Base-by-base conservation (phyloP, 2,329 filamentous ascomycete species). In the Xenoacremonium recifei region DNA sequence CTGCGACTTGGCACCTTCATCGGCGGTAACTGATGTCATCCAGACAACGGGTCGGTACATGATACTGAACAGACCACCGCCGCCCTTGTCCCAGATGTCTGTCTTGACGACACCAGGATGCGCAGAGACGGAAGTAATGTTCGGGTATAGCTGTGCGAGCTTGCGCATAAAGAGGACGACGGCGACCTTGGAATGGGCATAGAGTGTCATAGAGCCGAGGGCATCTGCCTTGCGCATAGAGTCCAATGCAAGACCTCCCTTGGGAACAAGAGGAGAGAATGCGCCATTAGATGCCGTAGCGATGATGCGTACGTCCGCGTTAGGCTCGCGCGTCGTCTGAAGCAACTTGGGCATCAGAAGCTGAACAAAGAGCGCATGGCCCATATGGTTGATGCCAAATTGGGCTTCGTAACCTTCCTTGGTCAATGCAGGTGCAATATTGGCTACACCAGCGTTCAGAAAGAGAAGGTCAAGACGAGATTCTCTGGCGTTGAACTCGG, bases 321-420 rank as follows among this genome's bases (percentile, higher is more conserved):
- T 17, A 5, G 42, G 42, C 13, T 34, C 17, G 11, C 15, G 10
- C 7, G 37, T 20, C 6, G 37, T 40, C 10, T 6, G 13, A 13
- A 40, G 37, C 11, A 40, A 15, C 11, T 5, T 21, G 4, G 37
- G 37, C 10, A 34, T 10, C 5, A 40, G 30, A 4, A 40, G 30
- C 21, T 30, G 37, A 7, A 30, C 9, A 9, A 40, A n/a, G 4
- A 40, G n/a, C 12, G 37, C 37, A 25, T 40, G 37, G n/a, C 37
- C 37, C 9, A 40, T 21, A 17, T 40, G 33, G 30, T 40, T 40
- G 20, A 40, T 34, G 4, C 37, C 37, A 34, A 40, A 40, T 12
- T 40, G 37, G 21, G 25, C 5, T 30, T 40, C 37, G 21, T 34
- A 25, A 21, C 37, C 37, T 19, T 40, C 37, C 5, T n/a, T 3